A percentile compares a stretch with the other conserved stretches of the same genome.
phyloP scores from a whole-genome alignment of 2,329 filamentous ascomycete genomes.

The Celoporthe dispersa region DNA sequence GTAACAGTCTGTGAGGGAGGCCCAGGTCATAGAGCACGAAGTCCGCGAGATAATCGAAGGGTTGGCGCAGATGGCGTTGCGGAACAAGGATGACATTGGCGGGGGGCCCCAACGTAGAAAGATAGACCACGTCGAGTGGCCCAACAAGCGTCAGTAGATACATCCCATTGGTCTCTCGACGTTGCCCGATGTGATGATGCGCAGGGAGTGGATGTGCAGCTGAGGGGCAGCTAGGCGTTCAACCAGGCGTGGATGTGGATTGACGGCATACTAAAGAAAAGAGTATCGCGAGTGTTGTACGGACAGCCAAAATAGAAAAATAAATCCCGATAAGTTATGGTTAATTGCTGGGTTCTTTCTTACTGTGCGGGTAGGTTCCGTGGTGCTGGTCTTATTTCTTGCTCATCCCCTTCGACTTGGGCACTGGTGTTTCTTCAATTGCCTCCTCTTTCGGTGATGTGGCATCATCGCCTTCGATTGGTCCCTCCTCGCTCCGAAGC shows the following conservation, averaged over 20 bases:
- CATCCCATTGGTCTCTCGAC: neutral
- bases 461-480: conserved; percentile 5
- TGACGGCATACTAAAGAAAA: neutral
- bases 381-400: neutral
- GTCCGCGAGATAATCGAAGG: neutral
- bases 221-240: neutral
- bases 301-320: neutral
- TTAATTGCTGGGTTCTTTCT: neutral
- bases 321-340: neutral
- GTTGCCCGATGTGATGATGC: neutral
- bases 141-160: neutral
- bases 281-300: neutral
- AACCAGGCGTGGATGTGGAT: neutral
- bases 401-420: conserved; percentile 17
- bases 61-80: neutral
- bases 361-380: neutral
- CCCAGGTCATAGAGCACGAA: neutral
- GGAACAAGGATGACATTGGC: neutral
- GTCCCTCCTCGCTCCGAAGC: conserved; percentile 16
- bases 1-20: neutral
- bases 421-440: conserved; percentile 4
- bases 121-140: neutral
- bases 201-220: neutral
- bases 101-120: neutral
- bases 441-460: conserved; percentile 7